These are phyloP conservation scores for Phytophthora palmivora DNA, from an alignment of 352 stramenopile genomes.

Conservation along the genomic window DNA sequence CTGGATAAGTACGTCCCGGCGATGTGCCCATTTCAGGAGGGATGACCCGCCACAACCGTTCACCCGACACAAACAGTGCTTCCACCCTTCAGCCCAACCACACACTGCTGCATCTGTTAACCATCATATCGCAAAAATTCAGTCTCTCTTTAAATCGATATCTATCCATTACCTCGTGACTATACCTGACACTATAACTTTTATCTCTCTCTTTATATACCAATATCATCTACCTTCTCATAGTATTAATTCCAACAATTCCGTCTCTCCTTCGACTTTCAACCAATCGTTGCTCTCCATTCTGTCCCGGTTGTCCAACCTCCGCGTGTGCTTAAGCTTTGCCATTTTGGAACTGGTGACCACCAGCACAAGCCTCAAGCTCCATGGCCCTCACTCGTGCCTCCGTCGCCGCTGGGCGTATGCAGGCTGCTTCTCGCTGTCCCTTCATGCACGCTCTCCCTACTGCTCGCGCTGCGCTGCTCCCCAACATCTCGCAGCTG, in stretches of 20 bases:
- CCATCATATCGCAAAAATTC: background rate
- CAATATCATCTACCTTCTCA: background rate
- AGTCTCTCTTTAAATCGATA: background rate
- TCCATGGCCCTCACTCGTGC: conserved; percentile 75
- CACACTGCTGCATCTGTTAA: too few species aligned
- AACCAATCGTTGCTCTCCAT: conserved; percentile 2
- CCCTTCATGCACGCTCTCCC: conserved; percentile 87
- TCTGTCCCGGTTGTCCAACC: conserved; percentile 3
- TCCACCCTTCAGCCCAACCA: conserved; percentile 18
- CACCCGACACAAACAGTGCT: conserved; percentile 19
- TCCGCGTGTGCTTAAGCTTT: background rate
- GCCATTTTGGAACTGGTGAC: conserved; percentile 52
- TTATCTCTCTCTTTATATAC: background rate
- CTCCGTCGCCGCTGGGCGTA: conserved; percentile 66
- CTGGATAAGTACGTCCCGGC: background rate
- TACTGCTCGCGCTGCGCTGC: conserved; percentile 70
- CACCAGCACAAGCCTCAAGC: conserved; percentile 27
- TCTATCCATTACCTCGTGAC: background rate
- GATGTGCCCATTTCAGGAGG: conserved; percentile 13
- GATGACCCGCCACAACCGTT: conserved; percentile 35
- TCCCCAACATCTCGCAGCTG: conserved; percentile 88
- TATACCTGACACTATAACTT: too few species aligned
- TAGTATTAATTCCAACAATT: background rate
- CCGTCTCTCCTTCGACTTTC: background rate
- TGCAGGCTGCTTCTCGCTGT: conserved; percentile 80